Percentiles rank a stretch among this genome's conserved stretches.
These are phyloP conservation scores for Coemansia sp. DNA, from an alignment of 192 early-diverging fungal genomes.

Conservation along the genomic window DNA sequence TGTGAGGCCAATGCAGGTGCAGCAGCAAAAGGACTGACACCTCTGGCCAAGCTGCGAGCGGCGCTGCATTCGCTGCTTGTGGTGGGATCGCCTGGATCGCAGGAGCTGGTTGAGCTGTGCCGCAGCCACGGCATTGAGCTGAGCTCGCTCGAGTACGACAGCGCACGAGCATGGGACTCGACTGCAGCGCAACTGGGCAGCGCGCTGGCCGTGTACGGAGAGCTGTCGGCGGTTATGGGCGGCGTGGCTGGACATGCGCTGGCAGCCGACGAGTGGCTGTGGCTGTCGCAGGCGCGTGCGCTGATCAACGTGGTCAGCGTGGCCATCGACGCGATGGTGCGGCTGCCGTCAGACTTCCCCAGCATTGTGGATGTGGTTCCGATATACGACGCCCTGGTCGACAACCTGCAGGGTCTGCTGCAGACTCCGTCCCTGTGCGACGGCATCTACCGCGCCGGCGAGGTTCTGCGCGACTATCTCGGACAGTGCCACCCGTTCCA, in stretches of 20 bases:
- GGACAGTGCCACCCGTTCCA: conserved; percentile 53
- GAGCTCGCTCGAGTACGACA: conserved; percentile 26
- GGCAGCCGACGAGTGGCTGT: conserved; percentile 41
- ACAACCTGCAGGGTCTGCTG: conserved; percentile 34
- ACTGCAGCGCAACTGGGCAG: conserved; percentile 31
- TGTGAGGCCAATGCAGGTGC: background rate
- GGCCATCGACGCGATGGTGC: conserved; percentile 11
- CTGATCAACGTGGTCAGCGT: conserved; percentile 31
- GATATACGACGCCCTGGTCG: conserved; percentile 39
- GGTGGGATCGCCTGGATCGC: conserved; percentile 11
- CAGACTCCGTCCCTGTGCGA: conserved; percentile 22
- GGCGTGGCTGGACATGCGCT: conserved; percentile 9
- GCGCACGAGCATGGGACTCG: conserved; percentile 33
- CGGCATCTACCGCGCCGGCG: conserved; percentile 27
- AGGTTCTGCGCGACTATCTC: conserved; percentile 39
- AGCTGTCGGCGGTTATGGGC: conserved; percentile 20
- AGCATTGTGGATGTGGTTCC: conserved; percentile 49
- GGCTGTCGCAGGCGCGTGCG: conserved; percentile 42
- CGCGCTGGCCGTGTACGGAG: conserved; percentile 22
- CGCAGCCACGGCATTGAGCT: conserved; percentile 24
- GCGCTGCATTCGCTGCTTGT: conserved; percentile 18
- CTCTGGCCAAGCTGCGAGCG: conserved; percentile 28
- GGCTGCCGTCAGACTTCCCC: conserved; percentile 29
- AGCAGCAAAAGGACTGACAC: conserved; percentile 2
- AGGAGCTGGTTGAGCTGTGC: conserved; percentile 44